Evolutionary conservation across 2,329 filamentous ascomycete species (phyloP).

Genomic region (Epicoccum sorghinum): DNA sequence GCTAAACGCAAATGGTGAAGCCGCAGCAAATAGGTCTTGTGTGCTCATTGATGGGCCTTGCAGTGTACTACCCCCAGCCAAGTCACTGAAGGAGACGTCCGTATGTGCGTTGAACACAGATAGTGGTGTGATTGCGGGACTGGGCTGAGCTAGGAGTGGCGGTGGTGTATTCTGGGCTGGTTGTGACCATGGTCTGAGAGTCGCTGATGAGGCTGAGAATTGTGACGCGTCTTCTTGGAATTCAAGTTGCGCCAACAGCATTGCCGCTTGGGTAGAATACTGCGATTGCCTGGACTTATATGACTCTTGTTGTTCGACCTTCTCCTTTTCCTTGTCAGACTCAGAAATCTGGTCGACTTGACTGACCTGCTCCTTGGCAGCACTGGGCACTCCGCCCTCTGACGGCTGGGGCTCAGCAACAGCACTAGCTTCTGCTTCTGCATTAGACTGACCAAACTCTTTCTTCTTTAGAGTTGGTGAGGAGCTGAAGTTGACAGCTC

Average conservation of each 20-base stretch:
- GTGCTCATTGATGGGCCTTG: conserved; percentile 45
- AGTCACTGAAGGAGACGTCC: conserved; percentile 4
- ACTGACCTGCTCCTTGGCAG: not conserved
- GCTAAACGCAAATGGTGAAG: conserved; percentile 49
- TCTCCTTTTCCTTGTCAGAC: not conserved
- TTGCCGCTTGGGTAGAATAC: conserved; percentile 46
- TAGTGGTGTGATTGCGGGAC: conserved; percentile 39
- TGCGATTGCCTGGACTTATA: conserved; percentile 27
- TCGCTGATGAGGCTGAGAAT: conserved; percentile 21
- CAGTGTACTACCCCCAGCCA: conserved; percentile 13
- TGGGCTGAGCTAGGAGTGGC: conserved; percentile 18
- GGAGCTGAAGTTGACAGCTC: conserved; percentile 33
- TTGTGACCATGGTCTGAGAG: conserved; percentile 26
- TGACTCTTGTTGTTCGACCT: conserved; percentile 9
- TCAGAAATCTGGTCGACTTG: not conserved
- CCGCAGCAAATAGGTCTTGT: conserved; percentile 52
- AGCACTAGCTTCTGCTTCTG: not conserved
- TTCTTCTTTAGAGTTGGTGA: conserved; percentile 21
- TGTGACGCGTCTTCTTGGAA: conserved; percentile 38
- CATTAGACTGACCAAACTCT: not conserved
- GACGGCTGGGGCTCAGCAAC: not conserved
- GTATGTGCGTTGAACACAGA: conserved; percentile 31
- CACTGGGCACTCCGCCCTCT: not conserved
- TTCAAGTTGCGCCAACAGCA: conserved; percentile 41
- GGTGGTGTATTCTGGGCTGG: conserved; percentile 25